Evolutionary conservation across 495 filamentous ascomycete genomes (phyloP), one percentile per base, ranked within the genome.

Genomic region (Podospora australis): DNA sequence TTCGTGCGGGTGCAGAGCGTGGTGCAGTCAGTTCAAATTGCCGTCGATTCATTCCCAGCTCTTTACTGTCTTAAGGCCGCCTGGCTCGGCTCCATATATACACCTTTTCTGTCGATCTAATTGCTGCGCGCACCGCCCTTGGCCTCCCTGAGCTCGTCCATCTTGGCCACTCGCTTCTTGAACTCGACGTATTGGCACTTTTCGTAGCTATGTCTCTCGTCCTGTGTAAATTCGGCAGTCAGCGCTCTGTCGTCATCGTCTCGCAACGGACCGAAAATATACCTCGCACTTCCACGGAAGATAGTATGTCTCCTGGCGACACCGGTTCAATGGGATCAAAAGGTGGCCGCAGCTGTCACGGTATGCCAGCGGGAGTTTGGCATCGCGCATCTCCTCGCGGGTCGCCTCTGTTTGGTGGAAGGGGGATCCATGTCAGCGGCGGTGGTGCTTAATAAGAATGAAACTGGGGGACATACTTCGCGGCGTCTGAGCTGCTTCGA

Each of bases 181-280:
- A 98, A 98, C 64, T 96, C 92, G 32, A 83, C 84, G 73, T 98
- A 98, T 60, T 98, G 92, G 81, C 92, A 98, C 67, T 96, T 97
- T 63, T 98, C 92, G 73, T 98, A 98, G 60, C 78, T 82, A 70
- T 98, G 92, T 75, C 92, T 77, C 76, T 98, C 92, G 63, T 86
- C 78, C 92, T 96, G 58, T 44, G 40, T n/a, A 4, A 7, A 34
- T 2, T 9, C 16, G 24, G 8, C 6, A 6, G 43, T 49, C 38
- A 54, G 51, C 23, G 28, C 1, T 28, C 34, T 14, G 14, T 45
- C 19, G n/a, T 3, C 6, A 38, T 46, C 44, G 9, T 25, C 19
- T 17, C 5, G 45, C 14, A 34, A 13, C 43, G 14, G 16, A 21
- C 17, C 35, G 19, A 28, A 26, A 8, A 57, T 86, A 58, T 79